Evolutionary conservation across 345 rosid species (phyloP).

Genomic region (Jatropha curcas): DNA sequence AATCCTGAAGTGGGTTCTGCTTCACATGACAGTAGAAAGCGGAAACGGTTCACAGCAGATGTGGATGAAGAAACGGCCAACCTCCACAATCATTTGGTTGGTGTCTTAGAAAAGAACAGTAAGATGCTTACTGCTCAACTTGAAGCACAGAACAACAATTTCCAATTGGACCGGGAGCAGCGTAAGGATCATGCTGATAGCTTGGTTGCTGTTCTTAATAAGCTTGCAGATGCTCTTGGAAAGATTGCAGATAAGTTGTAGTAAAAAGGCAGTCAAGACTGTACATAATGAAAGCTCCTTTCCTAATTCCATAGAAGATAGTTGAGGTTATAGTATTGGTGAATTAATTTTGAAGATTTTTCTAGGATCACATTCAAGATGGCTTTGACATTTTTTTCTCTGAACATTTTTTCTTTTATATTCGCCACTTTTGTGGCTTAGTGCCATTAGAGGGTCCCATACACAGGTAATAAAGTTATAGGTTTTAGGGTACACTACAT

Average conservation of each 20-base stretch:
- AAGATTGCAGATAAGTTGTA: conserved; percentile 89
- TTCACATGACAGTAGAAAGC: conserved; percentile 63
- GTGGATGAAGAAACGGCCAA: conserved; percentile 46
- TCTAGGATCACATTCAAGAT: conserved; percentile 22
- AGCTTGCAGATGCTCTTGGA: conserved; percentile 85
- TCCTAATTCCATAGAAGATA: conserved; percentile 15
- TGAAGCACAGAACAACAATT: conserved; percentile 72
- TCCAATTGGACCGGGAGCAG: conserved; percentile 78
- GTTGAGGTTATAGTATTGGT: conserved; percentile 24
- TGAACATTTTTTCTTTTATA: conserved; percentile 14
- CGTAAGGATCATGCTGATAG: conserved; percentile 66
- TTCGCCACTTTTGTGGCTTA: conserved; percentile 13
- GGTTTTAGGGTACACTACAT: conserved; percentile 15
- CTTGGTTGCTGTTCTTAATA: conserved; percentile 74
- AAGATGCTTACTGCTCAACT: conserved; percentile 76
- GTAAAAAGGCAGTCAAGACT: conserved; percentile 17
- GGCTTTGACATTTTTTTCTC: conserved; percentile 1
- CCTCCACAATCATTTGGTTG: conserved; percentile 51
- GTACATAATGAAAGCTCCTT: conserved; percentile 40
- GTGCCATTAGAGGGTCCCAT: conserved; percentile 11
- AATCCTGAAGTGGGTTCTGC: conserved; percentile 58
- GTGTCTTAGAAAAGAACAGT: conserved; percentile 72
- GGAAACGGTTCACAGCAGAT: conserved; percentile 51
- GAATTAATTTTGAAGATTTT: conserved; percentile 22
- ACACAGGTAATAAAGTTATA: conserved; percentile 24